Base-by-base conservation (phyloP, 345 rosid genomes). In the Geranium rotundifolium region DNA sequence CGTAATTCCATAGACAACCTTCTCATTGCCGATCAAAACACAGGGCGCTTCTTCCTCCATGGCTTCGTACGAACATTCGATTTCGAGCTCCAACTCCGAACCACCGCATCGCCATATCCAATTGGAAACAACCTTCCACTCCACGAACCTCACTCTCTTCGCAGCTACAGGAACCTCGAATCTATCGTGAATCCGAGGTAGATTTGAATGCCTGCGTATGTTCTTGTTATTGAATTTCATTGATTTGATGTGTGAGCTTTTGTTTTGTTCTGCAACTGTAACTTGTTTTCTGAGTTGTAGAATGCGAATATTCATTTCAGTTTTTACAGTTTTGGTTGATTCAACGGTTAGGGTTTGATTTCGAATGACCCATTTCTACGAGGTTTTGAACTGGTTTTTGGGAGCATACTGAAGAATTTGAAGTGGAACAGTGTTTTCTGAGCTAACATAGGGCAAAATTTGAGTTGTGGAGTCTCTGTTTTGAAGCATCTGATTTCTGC, bases 21-120 rank as follows among this genome's bases (percentile, higher is more conserved):
- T 71, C 82, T 76, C 87, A 76, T 83, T 79, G 87, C 89, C 95
- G 98, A 91, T 84, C 90, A 86, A 82, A 85, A 85, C 80, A 78
- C 79, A 76, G 79, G 74, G 55, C 68, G 79, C 81, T 76, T 77
- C 85, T 70, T 72, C 84, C 79, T 81, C 84, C 85, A 74, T 81
- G 85, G 87, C 81, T 75, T 71, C 64, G 70, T 75, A 70, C 81
- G 75, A 76, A 82, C 81, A 69, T 78, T 75, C 71, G 71, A 68
- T 75, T 82, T 73, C 79, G 84, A 80, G 75, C 83, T 69, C 69
- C 65, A 56, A 65, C 72, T 73, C 69, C 52, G 52, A 46, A 46
- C 52, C 52, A 46, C 52, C 52, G 59, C 69, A 56, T 65, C 57
- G 17, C 18, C 5, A 61, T 50, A 9, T 61, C 39, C 67, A 68